phyloP scores from a whole-genome alignment of 78 protist species.

The Pigoraptor vietnamica region DNA sequence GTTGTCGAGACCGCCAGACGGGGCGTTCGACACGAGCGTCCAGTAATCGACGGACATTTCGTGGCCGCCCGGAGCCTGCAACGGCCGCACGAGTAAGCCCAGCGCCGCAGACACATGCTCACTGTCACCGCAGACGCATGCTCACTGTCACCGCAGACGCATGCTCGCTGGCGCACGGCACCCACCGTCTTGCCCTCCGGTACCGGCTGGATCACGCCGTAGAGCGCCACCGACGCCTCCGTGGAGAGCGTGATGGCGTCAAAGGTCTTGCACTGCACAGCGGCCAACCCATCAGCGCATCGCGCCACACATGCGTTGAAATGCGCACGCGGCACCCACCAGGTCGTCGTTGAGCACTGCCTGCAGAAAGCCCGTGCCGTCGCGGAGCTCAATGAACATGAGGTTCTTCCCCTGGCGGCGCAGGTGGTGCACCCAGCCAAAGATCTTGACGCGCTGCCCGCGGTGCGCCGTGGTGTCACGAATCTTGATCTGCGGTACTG shows the following conservation, averaged over 20 bases:
- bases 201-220: conserved; percentile 50
- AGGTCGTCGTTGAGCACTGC: conserved; percentile 50
- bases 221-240: conserved; percentile 59
- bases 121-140: not conserved
- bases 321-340: not conserved
- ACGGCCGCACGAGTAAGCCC: not conserved
- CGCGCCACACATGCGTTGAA: not conserved
- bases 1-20: conserved; percentile 61
- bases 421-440: conserved; percentile 84
- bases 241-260: conserved; percentile 43
- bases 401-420: conserved; percentile 60
- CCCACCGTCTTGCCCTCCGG: conserved; percentile 58
- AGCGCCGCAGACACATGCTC: not conserved
- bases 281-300: not conserved
- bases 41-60: conserved; percentile 76
- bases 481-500: conserved; percentile 40
- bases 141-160: not conserved
- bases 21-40: conserved; percentile 44
- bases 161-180: too few species aligned
- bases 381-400: conserved; percentile 82
- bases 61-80: conserved; percentile 61
- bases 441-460: conserved; percentile 60
- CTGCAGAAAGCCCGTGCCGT: conserved; percentile 91
- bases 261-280: conserved; percentile 18
- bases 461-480: conserved; percentile 33